Conservation (phyloP, 306 rosid genomes). For the Begonia fuchsioides region DNA sequence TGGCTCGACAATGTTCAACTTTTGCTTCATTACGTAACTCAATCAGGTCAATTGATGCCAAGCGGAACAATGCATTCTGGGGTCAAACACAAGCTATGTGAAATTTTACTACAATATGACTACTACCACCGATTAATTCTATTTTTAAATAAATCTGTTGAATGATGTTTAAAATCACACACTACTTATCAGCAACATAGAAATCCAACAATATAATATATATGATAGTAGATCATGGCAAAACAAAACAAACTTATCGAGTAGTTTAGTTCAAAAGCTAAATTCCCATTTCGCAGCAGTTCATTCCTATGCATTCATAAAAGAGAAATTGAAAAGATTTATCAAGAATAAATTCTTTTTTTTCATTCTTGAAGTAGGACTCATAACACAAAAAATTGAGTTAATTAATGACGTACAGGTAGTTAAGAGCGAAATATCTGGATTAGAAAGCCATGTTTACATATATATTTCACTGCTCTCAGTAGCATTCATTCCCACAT, state of each 20-base stretch:
- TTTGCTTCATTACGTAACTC: slow-evolving; percentile 90
- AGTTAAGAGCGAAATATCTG: no score
- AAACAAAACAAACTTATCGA: neutral
- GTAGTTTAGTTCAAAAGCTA: neutral
- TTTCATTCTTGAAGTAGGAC: no score
- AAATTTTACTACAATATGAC: neutral
- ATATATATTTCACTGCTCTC: no score
- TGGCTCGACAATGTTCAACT: slow-evolving; percentile 89
- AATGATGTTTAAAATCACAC: neutral
- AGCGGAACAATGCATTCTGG: slow-evolving; percentile 75
- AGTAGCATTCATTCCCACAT: no score
- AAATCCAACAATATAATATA: neutral
- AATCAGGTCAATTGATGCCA: slow-evolving; percentile 75
- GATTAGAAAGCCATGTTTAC: no score
- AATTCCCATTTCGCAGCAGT: no score
- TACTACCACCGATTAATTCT: neutral
- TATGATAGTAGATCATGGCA: neutral
- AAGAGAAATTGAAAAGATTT: no score
- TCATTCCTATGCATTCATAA: no score
- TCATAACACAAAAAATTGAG: no score
- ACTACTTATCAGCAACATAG: neutral
- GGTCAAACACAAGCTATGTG: slow-evolving; percentile 12
- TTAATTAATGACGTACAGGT: no score
- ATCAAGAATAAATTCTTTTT: no score
- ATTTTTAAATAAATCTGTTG: neutral